Evolutionary conservation across 2,329 filamentous ascomycete species (phyloP), one percentile per base, ranked within the genome.

Genomic region (Fusarium irregulare): DNA sequence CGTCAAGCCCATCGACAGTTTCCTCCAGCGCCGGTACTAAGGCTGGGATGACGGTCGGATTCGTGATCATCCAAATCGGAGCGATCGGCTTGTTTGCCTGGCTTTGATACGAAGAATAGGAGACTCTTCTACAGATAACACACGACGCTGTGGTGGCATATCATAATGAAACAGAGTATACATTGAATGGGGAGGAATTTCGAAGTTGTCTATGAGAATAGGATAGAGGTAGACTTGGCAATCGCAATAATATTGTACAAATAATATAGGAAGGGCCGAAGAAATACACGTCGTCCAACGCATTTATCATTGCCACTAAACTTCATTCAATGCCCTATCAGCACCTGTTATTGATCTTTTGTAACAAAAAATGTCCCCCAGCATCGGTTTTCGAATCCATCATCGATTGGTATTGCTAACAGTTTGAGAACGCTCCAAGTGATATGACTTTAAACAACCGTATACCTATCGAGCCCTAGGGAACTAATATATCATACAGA

Each of bases 171-270:
- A 16, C 32, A 37, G 11, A 11, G 2, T 6, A 6, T 37, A 18
- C 0, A 18, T 6, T 18, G 32, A 2, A 2, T 0, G 8, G 16
- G 16, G 9, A 18, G 5, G 9, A n/a, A 3, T 1, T 37, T 18
- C 2, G 6, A 3, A 18, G 16, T 11, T 18, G 32, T 1, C 9
- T 11, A 2, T 3, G 5, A 18, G 3, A 3, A 37, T 37, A 18
- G 5, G n/a, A 37, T 37, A 11, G 32, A 10, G 0, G 32, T 9
- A 11, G 16, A 37, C 0, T 34, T 16, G 3, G 7, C 30, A 32
- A 30, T 32, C 2, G 13, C 3, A 2, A 8, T 32, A 8, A 32
- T 16, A 32, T 32, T 14, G 30, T 32, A 8, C 14, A 32, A 16
- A 32, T 32, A 32, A 7, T 32, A 16, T 16, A 32, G 7, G 30